Percentiles rank a stretch among this genome's conserved stretches.
These are phyloP conservation scores for Termitomyces eurrhizus DNA, from an alignment of 768 basidiomycete species.

Conservation along the genomic window DNA sequence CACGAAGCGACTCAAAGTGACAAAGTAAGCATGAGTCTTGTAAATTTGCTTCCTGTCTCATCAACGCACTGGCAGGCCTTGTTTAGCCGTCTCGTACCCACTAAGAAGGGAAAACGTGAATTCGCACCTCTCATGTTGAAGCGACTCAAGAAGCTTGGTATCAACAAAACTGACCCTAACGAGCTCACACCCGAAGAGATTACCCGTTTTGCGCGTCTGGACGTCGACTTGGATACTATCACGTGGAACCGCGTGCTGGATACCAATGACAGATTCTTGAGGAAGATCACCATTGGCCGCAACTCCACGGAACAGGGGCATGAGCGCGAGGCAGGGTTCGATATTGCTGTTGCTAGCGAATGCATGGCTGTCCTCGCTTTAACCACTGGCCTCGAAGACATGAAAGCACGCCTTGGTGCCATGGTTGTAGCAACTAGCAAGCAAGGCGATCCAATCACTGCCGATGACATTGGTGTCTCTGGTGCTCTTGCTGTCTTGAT, in stretches of 20 bases:
- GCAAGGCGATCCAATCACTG: constrained; percentile 87
- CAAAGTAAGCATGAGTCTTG: constrained; percentile 46
- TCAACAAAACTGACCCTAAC: constrained; percentile 89
- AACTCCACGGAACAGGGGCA: constrained; percentile 86
- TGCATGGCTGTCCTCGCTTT: constrained; percentile 97
- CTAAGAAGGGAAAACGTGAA: constrained; percentile 90
- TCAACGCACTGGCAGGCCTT: constrained; percentile 47
- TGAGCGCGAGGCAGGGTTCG: constrained; percentile 87
- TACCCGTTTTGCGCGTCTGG: constrained; percentile 84
- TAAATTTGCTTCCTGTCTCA: background rate
- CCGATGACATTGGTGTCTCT: constrained; percentile 93
- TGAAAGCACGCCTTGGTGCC: constrained; percentile 86
- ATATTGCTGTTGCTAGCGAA: constrained; percentile 96
- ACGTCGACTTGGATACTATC: constrained; percentile 86
- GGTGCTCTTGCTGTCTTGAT: constrained; percentile 95
- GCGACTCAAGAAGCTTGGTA: constrained; percentile 91
- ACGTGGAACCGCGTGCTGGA: constrained; percentile 99
- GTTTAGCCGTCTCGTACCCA: constrained; percentile 87
- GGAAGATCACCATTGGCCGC: constrained; percentile 91
- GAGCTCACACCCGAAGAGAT: constrained; percentile 92
- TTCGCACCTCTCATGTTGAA: constrained; percentile 97
- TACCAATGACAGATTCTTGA: constrained; percentile 94
- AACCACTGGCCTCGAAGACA: constrained; percentile 83
- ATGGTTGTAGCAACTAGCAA: constrained; percentile 98
- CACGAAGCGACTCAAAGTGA: constrained; percentile 95